Evolutionary conservation across 2,329 filamentous ascomycete species (phyloP).

Genomic region (Venturia pyrina): DNA sequence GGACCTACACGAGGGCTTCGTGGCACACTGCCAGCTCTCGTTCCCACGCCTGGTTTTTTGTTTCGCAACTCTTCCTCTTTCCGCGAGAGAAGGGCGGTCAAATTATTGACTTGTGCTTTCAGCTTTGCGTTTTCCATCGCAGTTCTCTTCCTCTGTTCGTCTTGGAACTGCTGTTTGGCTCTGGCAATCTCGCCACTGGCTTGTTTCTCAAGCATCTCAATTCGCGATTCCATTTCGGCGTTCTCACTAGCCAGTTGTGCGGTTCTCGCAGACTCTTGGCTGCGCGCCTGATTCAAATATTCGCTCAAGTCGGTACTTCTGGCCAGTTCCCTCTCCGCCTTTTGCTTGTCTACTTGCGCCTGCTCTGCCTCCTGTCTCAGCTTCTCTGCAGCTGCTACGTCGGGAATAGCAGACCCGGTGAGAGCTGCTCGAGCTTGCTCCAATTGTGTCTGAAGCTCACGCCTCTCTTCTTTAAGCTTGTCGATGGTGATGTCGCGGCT

Average conservation of each 20-base stretch:
- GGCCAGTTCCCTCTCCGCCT: conserved; percentile 4
- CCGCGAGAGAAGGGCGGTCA: conserved; percentile 20
- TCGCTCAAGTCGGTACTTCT: background rate
- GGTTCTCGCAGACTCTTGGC: background rate
- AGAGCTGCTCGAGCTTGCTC: conserved; percentile 4
- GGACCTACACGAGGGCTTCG: conserved; percentile 20
- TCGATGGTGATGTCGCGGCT: background rate
- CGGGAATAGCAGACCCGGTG: conserved; percentile 6
- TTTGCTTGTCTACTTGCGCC: conserved; percentile 2
- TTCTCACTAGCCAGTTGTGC: conserved; percentile 5
- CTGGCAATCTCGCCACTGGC: conserved; percentile 10
- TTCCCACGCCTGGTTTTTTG: conserved; percentile 23
- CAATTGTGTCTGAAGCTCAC: background rate
- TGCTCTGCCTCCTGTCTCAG: conserved; percentile 7
- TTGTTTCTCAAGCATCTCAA: conserved; percentile 4
- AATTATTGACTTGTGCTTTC: conserved; percentile 18
- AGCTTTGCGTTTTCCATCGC: conserved; percentile 2
- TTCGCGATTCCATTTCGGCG: background rate
- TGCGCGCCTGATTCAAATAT: background rate
- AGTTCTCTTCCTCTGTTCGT: conserved; percentile 3
- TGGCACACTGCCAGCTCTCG: conserved; percentile 26
- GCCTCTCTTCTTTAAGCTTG: conserved; percentile 7
- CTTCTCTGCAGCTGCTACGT: conserved; percentile 8
- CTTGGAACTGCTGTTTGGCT: conserved; percentile 5
- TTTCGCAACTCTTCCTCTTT: conserved; percentile 27